A percentile compares a stretch with the other conserved stretches of the same genome.
Conservation (phyloP, 2,329 filamentous ascomycete species). For the Neodidymelliopsis sp. region DNA sequence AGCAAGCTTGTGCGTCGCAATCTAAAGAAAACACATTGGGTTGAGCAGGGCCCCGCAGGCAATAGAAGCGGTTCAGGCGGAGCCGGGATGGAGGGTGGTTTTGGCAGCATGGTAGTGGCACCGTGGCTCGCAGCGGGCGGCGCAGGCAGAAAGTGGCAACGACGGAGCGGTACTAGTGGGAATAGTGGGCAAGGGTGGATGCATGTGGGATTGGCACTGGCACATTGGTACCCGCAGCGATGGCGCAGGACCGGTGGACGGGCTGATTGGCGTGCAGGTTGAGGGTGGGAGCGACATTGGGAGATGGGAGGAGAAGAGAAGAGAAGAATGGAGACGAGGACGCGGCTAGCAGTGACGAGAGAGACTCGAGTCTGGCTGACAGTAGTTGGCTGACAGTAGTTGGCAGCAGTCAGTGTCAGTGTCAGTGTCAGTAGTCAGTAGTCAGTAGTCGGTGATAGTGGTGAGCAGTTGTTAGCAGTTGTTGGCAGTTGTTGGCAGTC, state of each 20-base stretch:
- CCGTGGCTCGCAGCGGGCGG: too few relatives aligned
- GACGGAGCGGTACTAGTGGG: constrained; percentile 19
- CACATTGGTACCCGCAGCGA: constrained; percentile 28
- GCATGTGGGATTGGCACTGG: constrained; percentile 15
- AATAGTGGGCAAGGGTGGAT: constrained; percentile 28
- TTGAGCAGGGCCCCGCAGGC: constrained; percentile 11
- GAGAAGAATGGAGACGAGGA: constrained; percentile 14
- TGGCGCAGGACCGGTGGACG: constrained; percentile 21
- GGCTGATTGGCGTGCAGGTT: constrained; percentile 27
- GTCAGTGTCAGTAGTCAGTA: too few relatives aligned
- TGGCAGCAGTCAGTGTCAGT: too few relatives aligned
- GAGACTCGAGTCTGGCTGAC: background rate
- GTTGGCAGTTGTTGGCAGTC: too few relatives aligned
- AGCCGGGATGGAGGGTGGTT: constrained; percentile 11
- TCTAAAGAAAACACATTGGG: constrained; percentile 37
- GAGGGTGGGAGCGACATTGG: constrained; percentile 28
- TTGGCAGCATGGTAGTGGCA: constrained; percentile 7
- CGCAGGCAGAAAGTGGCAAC: constrained; percentile 19
- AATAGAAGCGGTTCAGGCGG: constrained; percentile 16
- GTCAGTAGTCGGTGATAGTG: too few relatives aligned
- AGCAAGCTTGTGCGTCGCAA: constrained; percentile 23
- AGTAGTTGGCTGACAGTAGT: too few relatives aligned
- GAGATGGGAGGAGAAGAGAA: background rate
- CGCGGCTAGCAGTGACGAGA: constrained; percentile 1
- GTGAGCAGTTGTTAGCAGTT: too few relatives aligned